Conservation (phyloP, 1,284 basidiomycete species). For the Boletus albobrunnescens region DNA sequence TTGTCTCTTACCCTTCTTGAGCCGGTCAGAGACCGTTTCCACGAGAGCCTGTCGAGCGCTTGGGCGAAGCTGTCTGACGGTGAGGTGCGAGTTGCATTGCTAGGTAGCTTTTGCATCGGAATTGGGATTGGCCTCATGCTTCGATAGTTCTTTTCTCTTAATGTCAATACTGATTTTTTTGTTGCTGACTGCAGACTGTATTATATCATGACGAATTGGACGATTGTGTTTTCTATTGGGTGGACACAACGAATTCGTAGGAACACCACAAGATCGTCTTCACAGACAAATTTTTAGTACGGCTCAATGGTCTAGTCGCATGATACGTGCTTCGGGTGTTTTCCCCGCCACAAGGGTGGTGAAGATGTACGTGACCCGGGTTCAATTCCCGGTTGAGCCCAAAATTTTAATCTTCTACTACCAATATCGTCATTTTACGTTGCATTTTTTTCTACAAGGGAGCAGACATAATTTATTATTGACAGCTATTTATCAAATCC, state of each 20-base stretch:
- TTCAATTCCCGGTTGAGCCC: constrained; percentile 48
- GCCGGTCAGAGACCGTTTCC: constrained; percentile 20
- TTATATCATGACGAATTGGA: background rate
- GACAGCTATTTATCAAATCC: constrained; percentile 15
- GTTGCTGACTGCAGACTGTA: background rate
- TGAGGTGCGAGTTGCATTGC: constrained; percentile 28
- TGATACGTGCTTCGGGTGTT: constrained; percentile 40
- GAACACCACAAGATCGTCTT: no score
- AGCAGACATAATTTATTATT: constrained; percentile 10
- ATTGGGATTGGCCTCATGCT: constrained; percentile 32
- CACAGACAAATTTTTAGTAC: background rate
- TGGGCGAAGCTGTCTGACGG: constrained; percentile 27
- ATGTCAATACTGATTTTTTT: background rate
- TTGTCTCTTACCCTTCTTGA: constrained; percentile 46
- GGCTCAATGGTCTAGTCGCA: constrained; percentile 45
- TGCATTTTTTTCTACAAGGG: no score
- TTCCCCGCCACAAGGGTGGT: constrained; percentile 10
- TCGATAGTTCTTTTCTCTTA: constrained; percentile 24
- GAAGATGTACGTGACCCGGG: constrained; percentile 41
- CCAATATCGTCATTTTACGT: no score
- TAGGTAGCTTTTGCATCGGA: constrained; percentile 35
- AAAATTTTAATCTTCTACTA: background rate
- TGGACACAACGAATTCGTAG: no score
- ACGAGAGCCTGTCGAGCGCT: constrained; percentile 13
- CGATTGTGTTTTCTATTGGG: no score